Percentiles rank a stretch among this genome's conserved stretches.
These are phyloP conservation scores for Nymphaea colorata DNA, from an alignment of 164 flowering plant genomes.

Conservation along the genomic window DNA sequence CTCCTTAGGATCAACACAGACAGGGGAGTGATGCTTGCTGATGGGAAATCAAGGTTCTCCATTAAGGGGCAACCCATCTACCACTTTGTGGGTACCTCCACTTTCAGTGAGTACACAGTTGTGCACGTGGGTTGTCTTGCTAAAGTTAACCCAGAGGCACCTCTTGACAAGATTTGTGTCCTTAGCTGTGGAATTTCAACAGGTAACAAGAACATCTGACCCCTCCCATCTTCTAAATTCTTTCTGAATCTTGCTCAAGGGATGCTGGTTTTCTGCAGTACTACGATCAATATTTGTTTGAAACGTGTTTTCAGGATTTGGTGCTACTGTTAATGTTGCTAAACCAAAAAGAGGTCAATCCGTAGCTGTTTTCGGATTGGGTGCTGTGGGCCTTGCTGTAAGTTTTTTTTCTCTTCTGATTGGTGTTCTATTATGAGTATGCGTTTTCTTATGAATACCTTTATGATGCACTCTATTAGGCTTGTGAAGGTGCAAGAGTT, in stretches of 20 bases:
- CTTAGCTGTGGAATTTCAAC: slow-evolving; percentile 67
- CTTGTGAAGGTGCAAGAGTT: slow-evolving; percentile 35
- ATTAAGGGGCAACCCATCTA: slow-evolving; percentile 47
- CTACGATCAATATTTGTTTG: background rate
- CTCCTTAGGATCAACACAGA: slow-evolving; percentile 51
- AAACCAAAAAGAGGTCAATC: slow-evolving; percentile 52
- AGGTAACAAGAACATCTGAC: slow-evolving; percentile 14
- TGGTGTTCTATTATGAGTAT: no score
- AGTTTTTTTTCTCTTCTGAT: no score
- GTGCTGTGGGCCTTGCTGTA: no score
- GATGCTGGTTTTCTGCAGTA: no score
- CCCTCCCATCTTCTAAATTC: no score
- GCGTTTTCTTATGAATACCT: no score
- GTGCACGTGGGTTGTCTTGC: slow-evolving; percentile 53
- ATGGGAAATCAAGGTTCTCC: slow-evolving; percentile 40
- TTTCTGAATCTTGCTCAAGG: no score
- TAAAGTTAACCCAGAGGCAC: slow-evolving; percentile 43
- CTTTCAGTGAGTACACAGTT: slow-evolving; percentile 66
- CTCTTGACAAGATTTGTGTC: slow-evolving; percentile 27
- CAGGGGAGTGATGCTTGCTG: slow-evolving; percentile 48
- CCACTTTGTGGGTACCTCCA: slow-evolving; percentile 64
- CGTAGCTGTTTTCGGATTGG: slow-evolving; percentile 67
- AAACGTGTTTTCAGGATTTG: slow-evolving; percentile 31
- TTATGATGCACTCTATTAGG: no score
- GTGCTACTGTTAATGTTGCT: slow-evolving; percentile 74